Percentiles rank a stretch among this genome's conserved stretches.
These are phyloP conservation scores for Saturnispora silvae DNA, from an alignment of 805 yeast species.

Conservation along the genomic window DNA sequence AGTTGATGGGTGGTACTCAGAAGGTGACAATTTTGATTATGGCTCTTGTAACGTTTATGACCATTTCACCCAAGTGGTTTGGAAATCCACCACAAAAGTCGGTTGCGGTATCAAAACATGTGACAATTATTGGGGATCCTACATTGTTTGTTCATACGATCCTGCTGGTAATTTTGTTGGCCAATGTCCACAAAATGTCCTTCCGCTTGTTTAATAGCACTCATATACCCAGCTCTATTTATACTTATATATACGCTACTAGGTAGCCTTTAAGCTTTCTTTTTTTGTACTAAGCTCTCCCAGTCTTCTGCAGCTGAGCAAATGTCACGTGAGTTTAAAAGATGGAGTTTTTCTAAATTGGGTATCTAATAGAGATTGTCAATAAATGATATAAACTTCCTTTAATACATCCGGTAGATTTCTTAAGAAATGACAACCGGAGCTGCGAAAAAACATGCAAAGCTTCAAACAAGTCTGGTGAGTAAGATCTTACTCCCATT, in stretches of 20 bases:
- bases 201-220: slow-evolving; percentile 15
- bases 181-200: slow-evolving; percentile 29
- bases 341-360: too few species aligned
- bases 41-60: slow-evolving; percentile 36
- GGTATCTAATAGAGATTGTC: too few species aligned
- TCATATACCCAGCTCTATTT: background rate
- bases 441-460: background rate
- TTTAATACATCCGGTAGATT: too few species aligned
- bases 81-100: slow-evolving; percentile 49
- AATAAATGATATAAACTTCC: too few species aligned
- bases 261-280: background rate
- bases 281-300: background rate
- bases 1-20: slow-evolving; percentile 68
- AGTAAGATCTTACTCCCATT: slow-evolving; percentile 2
- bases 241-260: background rate
- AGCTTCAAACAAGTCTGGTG: too few species aligned
- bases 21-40: slow-evolving; percentile 46
- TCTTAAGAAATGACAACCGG: background rate
- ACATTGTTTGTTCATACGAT: slow-evolving; percentile 66
- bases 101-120: slow-evolving; percentile 58
- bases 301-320: background rate
- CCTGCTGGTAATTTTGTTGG: slow-evolving; percentile 68
- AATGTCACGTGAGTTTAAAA: too few species aligned
- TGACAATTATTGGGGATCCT: slow-evolving; percentile 38
- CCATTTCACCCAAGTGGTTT: slow-evolving; percentile 69